phyloP scores from a whole-genome alignment of 2,329 filamentous ascomycete species.

The Colletotrichum sp. region DNA sequence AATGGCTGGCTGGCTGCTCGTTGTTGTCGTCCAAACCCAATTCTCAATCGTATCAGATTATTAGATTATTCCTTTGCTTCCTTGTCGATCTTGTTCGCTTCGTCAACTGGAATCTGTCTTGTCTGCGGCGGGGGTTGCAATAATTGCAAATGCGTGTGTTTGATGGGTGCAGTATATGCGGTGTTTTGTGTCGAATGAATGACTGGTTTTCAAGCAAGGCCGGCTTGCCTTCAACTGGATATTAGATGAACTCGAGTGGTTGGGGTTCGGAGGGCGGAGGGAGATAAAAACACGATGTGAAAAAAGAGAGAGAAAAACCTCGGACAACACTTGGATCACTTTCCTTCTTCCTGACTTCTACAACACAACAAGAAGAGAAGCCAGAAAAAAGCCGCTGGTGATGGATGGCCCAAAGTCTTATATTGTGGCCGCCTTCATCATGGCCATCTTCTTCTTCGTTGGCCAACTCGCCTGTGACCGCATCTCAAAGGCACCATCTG shows the following conservation, averaged over 20 bases:
- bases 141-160: slow-evolving; percentile 5
- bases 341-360: slow-evolving; percentile 47
- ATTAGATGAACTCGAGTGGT: slow-evolving; percentile 20
- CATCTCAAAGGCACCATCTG: slow-evolving; percentile 16
- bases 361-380: slow-evolving; percentile 41
- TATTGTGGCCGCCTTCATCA: slow-evolving; percentile 55
- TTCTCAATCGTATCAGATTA: slow-evolving; percentile 16
- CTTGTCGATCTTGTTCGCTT: slow-evolving; percentile 10
- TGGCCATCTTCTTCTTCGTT: slow-evolving; percentile 31
- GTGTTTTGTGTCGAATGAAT: slow-evolving; percentile 38
- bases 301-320: slow-evolving; percentile 44
- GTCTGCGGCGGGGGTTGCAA: neutral
- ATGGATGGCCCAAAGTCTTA: slow-evolving; percentile 59
- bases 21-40: slow-evolving; percentile 1
- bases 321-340: slow-evolving; percentile 55
- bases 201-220: slow-evolving; percentile 61
- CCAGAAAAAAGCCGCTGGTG: slow-evolving; percentile 40
- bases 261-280: slow-evolving; percentile 33
- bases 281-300: slow-evolving; percentile 38
- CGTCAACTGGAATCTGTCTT: neutral
- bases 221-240: slow-evolving; percentile 59
- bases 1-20: slow-evolving; percentile 4
- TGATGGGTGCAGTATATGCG: neutral
- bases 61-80: slow-evolving; percentile 17
- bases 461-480: slow-evolving; percentile 8